phyloP scores from a whole-genome alignment of 140 eudicot genomes.

The Stevia rebaudiana region DNA sequence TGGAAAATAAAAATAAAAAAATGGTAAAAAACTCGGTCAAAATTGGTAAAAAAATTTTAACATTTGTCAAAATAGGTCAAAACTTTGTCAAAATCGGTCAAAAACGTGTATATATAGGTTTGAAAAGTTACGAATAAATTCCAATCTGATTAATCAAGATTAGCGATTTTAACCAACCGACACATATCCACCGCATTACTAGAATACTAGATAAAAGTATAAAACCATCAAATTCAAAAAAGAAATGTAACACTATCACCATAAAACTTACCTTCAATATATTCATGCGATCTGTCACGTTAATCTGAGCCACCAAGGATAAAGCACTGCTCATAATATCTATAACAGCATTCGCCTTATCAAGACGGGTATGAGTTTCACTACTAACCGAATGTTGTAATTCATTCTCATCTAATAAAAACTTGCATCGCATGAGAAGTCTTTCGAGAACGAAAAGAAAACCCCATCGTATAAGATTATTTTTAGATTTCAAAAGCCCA shows the following conservation, averaged over 20 bases:
- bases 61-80: too few relatives aligned
- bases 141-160: too few relatives aligned
- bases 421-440: slow-evolving; percentile 87
- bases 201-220: too few relatives aligned
- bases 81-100: too few relatives aligned
- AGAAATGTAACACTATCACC: not conserved
- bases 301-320: slow-evolving; percentile 88
- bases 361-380: slow-evolving; percentile 66
- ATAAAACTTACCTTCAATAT: slow-evolving; percentile 65
- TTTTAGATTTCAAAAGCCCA: slow-evolving; percentile 82
- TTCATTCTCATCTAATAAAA: slow-evolving; percentile 79
- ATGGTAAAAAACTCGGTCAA: too few relatives aligned
- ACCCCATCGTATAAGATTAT: slow-evolving; percentile 77
- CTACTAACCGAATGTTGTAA: slow-evolving; percentile 45
- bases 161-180: slow-evolving; percentile 6
- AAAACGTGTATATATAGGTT: too few relatives aligned
- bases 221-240: not conserved
- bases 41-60: too few relatives aligned
- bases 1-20: too few relatives aligned
- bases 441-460: slow-evolving; percentile 78
- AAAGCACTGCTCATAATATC: slow-evolving; percentile 88
- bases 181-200: not conserved
- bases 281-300: slow-evolving; percentile 91
- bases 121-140: too few relatives aligned
- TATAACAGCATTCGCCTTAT: slow-evolving; percentile 90